Conservation (phyloP, 2,329 filamentous ascomycete genomes). For the Colletotrichum sp. region DNA sequence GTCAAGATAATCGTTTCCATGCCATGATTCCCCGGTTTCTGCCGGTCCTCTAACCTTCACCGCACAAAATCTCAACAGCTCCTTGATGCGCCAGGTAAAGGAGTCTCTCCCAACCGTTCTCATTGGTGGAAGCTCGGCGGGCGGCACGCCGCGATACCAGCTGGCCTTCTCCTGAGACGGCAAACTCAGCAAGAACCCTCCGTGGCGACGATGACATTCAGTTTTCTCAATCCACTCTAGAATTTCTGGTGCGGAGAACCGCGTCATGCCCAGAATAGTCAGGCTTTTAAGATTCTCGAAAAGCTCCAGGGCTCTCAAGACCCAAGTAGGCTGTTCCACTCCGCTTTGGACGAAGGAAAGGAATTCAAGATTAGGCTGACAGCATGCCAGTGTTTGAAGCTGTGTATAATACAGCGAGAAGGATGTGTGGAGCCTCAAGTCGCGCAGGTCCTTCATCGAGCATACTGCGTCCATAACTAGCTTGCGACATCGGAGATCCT, state of each 20-base stretch:
- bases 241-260: not conserved
- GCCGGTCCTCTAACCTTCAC: not conserved
- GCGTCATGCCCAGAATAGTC: not conserved
- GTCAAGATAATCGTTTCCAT: not conserved
- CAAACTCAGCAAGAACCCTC: not conserved
- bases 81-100: not conserved
- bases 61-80: not conserved
- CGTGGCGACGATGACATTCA: not conserved
- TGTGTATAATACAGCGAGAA: not conserved
- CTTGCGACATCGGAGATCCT: not conserved
- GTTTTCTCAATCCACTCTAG: not conserved
- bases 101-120: not conserved
- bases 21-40: not conserved
- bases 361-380: not conserved
- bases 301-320: not conserved
- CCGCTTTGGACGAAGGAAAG: not conserved
- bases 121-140: not conserved
- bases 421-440: not conserved
- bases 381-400: not conserved
- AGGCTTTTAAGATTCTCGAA: not conserved
- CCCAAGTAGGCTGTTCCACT: not conserved
- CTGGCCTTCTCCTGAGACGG: not conserved
- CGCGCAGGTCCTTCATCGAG: constrained; percentile 1
- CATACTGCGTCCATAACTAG: not conserved
- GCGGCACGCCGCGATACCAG: not conserved